phyloP scores from a whole-genome alignment of 2,329 filamentous ascomycete genomes.

The Fusarium dlaminii region DNA sequence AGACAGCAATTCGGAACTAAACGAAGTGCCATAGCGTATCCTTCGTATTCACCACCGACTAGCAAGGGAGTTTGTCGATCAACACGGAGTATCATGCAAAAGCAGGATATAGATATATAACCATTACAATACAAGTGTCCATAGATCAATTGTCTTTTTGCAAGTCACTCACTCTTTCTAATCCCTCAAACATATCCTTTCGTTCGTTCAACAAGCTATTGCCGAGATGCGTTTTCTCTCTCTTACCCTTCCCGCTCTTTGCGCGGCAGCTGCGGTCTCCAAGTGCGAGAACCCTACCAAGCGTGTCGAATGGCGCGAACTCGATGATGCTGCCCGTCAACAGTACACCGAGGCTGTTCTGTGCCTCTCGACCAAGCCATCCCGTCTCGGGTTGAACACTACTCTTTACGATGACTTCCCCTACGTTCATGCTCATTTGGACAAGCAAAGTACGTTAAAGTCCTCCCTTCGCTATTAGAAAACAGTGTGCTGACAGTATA shows the following conservation, averaged over 20 bases:
- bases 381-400: not conserved
- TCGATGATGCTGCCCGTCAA: not conserved
- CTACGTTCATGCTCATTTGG: not conserved
- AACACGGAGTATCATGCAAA: not conserved
- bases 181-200: not conserved
- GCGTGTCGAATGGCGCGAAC: not conserved
- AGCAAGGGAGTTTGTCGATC: not conserved
- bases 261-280: not conserved
- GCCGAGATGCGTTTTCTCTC: rapidly evolving
- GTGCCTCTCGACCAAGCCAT: not conserved
- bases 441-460: not conserved
- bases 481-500: rapidly evolving
- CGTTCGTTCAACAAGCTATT: rapidly evolving
- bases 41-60: not conserved
- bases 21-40: not conserved
- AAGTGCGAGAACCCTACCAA: not conserved
- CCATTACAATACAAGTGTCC: not conserved
- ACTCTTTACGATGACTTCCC: not conserved
- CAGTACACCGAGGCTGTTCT: not conserved
- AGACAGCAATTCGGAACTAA: not conserved
- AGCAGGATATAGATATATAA: not conserved
- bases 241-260: not conserved
- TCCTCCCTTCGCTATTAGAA: not conserved
- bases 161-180: too few relatives aligned
- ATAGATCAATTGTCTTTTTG: not conserved